A percentile compares a stretch with the other conserved stretches of the same genome.
These are phyloP conservation scores for Fomitopsis palustris DNA, from an alignment of 1,284 basidiomycete species.

Conservation along the genomic window DNA sequence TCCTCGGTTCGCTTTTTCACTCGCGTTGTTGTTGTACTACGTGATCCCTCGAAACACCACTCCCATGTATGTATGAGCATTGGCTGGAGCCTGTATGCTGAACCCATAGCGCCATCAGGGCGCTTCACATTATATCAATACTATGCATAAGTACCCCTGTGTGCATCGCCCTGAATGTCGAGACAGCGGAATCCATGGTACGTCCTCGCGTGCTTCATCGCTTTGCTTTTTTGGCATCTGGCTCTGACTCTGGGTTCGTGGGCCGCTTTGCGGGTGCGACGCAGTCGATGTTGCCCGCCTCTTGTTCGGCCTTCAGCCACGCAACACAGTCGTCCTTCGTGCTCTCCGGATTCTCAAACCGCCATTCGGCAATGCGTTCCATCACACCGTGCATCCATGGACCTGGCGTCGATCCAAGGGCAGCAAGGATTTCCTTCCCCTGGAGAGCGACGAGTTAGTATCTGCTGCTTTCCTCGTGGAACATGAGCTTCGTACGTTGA, in stretches of 20 bases:
- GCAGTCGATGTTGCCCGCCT: conserved; percentile 39
- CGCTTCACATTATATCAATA: conserved; percentile 1
- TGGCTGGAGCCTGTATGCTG: conserved; percentile 3
- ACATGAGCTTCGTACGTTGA: conserved; percentile 53
- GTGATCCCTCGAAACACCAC: not conserved
- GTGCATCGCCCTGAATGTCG: not conserved
- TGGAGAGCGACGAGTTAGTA: conserved; percentile 28
- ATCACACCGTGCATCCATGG: conserved; percentile 67
- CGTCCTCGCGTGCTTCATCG: too few relatives aligned
- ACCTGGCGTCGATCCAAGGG: conserved; percentile 60
- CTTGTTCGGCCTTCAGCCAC: conserved; percentile 63
- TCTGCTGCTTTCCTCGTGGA: not conserved
- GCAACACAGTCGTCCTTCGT: conserved; percentile 62
- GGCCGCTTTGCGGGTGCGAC: conserved; percentile 25
- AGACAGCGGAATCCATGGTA: too few relatives aligned
- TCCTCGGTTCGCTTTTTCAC: not conserved
- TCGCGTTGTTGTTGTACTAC: not conserved
- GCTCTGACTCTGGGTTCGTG: conserved; percentile 26
- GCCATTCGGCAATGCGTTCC: conserved; percentile 75
- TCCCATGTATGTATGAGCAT: not conserved
- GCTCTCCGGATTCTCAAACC: conserved; percentile 69
- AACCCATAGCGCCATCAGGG: not conserved
- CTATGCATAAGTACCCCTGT: not conserved
- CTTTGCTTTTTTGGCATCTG: conserved; percentile 40
- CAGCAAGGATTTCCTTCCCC: conserved; percentile 66